Percentiles rank a stretch among this genome's conserved stretches.
phyloP scores from a whole-genome alignment of 2,329 filamentous ascomycete species.

The Tolypocladium sp. region DNA sequence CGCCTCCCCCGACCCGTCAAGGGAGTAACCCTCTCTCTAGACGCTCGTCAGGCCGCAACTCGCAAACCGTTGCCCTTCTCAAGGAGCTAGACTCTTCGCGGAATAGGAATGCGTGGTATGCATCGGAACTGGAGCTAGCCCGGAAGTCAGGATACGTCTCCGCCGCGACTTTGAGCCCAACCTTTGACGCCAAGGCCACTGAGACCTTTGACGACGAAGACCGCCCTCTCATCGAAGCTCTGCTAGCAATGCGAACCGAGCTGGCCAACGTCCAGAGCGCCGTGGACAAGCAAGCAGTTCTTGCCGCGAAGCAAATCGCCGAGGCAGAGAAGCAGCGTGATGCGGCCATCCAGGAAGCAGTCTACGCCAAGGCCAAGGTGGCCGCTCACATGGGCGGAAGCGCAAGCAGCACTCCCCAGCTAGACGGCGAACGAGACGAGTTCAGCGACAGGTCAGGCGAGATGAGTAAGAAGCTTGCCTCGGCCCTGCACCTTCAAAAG shows the following conservation, averaged over 20 bases:
- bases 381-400: slow-evolving; percentile 66
- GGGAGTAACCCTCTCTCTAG: slow-evolving; percentile 49
- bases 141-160: slow-evolving; percentile 81
- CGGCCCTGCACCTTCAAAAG: slow-evolving; percentile 66
- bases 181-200: slow-evolving; percentile 64
- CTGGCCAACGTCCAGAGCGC: slow-evolving; percentile 81
- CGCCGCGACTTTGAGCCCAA: slow-evolving; percentile 58
- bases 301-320: slow-evolving; percentile 82
- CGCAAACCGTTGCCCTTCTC: slow-evolving; percentile 63
- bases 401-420: slow-evolving; percentile 48
- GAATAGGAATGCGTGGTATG: slow-evolving; percentile 92
- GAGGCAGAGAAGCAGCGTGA: slow-evolving; percentile 94
- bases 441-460: slow-evolving; percentile 51
- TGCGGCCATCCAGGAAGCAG: slow-evolving; percentile 85
- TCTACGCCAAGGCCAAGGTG: slow-evolving; percentile 88
- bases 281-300: slow-evolving; percentile 77
- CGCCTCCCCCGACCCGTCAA: slow-evolving; percentile 48
- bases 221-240: slow-evolving; percentile 80
- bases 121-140: slow-evolving; percentile 86
- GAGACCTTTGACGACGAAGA: slow-evolving; percentile 89
- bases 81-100: slow-evolving; percentile 82
- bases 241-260: slow-evolving; percentile 84
- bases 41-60: slow-evolving; percentile 50
- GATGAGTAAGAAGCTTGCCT: slow-evolving; percentile 73
- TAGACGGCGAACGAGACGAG: slow-evolving; percentile 52